Conservation (phyloP, 257 asterid genomes). For the Avicennia marina region DNA sequence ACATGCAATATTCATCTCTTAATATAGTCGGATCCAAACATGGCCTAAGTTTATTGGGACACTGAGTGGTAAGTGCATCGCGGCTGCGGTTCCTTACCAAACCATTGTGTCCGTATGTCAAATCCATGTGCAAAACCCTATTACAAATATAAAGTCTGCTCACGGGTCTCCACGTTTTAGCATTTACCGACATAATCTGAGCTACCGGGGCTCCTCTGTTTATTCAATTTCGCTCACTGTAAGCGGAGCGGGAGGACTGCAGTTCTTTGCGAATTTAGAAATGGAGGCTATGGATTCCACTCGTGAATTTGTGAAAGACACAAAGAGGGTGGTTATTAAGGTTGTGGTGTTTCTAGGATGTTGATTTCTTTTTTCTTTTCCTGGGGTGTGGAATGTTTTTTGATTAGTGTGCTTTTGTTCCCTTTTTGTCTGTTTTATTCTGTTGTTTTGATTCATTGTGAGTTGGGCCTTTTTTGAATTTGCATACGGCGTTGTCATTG, state of each 20-base stretch:
- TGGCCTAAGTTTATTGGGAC: too few relatives aligned
- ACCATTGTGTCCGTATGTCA: too few relatives aligned
- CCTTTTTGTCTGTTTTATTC: background rate
- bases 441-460: background rate
- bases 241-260: too few relatives aligned
- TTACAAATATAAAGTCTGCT: background rate
- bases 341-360: slow-evolving; percentile 13
- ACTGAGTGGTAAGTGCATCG: too few relatives aligned
- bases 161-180: slow-evolving; percentile 13
- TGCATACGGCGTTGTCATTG: background rate
- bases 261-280: background rate
- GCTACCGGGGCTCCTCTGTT: background rate
- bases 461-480: background rate
- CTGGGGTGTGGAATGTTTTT: too few relatives aligned
- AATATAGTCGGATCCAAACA: too few relatives aligned
- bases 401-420: background rate
- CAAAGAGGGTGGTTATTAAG: slow-evolving; percentile 50
- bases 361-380: background rate
- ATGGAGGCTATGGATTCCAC: slow-evolving; percentile 38
- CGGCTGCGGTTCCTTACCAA: too few relatives aligned
- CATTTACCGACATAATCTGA: background rate
- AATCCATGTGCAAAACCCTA: slow-evolving; percentile 14
- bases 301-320: slow-evolving; percentile 45
- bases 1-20: too few relatives aligned
- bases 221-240: background rate